Evolutionary conservation across 192 early-diverging fungal species (phyloP), one percentile per base, ranked within the genome.

Genomic region (Podila horticola): DNA sequence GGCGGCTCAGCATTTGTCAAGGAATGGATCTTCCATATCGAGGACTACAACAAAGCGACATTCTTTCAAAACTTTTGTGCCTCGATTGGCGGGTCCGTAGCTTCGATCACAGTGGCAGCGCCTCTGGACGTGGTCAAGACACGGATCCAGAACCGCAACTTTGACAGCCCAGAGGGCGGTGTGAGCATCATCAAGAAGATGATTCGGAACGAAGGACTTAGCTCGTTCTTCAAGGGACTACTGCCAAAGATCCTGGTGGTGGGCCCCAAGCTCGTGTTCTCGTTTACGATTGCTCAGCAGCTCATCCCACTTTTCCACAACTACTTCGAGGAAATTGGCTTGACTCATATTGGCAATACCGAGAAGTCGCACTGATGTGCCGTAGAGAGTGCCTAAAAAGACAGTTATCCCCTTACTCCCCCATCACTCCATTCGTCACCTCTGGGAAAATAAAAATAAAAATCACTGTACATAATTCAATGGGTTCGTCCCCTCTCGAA

Each of bases 121-220:
- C 97, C 97, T 58, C 88, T 99, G 69, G 97, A 99, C 83, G 96
- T 99, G 12, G 95, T 99, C 87, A 99, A 99, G 90, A 99, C 97
- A 8, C 92, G 97, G 36, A 99, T 99, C 82, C 97, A 99, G 83
- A 93, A 94, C 58, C 88, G 92, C 51, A 92, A 95, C 66, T 93
- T 92, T 79, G 95, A 94, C n/a, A 88, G 89, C 68, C 95, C 94
- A 15, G 93, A 96, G 79, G 90, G 92, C 58, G 97, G 97, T 63
- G 87, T 91, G 77, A 88, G 88, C 36, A 97, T 99, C 74, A 84
- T 99, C 62, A 86, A 82, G 76, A 90, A 93, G 65, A 95, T 99
- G 95, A 83, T 96, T 52, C 92, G 90, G 72, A 86, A 97, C 71
- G 97, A 99, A 85, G 97, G 97, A 36, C 82, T 96, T 28, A 82